These are phyloP conservation scores for Penicillium lividum DNA, from an alignment of 495 filamentous ascomycete species.

Conservation along the genomic window DNA sequence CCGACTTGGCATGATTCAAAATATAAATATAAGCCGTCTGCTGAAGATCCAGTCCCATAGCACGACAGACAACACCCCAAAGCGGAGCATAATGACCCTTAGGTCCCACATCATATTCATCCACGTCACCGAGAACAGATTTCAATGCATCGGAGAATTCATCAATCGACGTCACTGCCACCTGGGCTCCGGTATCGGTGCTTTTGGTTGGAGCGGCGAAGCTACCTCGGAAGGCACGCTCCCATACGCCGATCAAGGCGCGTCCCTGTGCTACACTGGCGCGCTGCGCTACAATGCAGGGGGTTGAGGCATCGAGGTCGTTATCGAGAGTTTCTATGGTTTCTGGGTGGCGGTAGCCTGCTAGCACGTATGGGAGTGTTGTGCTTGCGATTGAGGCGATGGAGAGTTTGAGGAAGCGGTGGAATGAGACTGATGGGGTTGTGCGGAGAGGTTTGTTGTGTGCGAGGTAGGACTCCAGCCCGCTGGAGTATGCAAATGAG, in stretches of 20 bases:
- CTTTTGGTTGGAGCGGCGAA: conserved; percentile 19
- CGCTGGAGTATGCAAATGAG: conserved; percentile 94
- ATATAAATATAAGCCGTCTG: conserved; percentile 83
- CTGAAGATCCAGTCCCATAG: conserved; percentile 60
- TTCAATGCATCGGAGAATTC: conserved; percentile 44
- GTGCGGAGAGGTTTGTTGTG: conserved; percentile 60
- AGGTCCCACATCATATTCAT: conserved; percentile 34
- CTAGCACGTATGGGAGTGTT: conserved; percentile 81
- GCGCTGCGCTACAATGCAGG: conserved; percentile 83
- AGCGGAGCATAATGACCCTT: conserved; percentile 76
- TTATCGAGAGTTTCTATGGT: conserved; percentile 70
- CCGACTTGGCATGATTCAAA: conserved; percentile 82
- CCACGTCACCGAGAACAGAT: conserved; percentile 25
- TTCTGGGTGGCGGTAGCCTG: conserved; percentile 65
- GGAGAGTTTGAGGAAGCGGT: conserved; percentile 76
- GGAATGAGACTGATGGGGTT: conserved; percentile 52
- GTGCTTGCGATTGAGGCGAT: conserved; percentile 75
- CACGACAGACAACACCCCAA: conserved; percentile 70
- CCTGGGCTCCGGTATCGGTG: conserved; percentile 22
- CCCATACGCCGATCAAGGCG: conserved; percentile 87
- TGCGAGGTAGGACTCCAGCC: conserved; percentile 90
- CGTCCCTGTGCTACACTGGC: conserved; percentile 83
- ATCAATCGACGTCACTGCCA: conserved; percentile 33
- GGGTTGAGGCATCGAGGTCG: conserved; percentile 77
- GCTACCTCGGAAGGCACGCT: conserved; percentile 62